Evolutionary conservation across 371 early-diverging fungal genomes (phyloP), one percentile per base, ranked within the genome.

Genomic region (Batkoa obscura): DNA sequence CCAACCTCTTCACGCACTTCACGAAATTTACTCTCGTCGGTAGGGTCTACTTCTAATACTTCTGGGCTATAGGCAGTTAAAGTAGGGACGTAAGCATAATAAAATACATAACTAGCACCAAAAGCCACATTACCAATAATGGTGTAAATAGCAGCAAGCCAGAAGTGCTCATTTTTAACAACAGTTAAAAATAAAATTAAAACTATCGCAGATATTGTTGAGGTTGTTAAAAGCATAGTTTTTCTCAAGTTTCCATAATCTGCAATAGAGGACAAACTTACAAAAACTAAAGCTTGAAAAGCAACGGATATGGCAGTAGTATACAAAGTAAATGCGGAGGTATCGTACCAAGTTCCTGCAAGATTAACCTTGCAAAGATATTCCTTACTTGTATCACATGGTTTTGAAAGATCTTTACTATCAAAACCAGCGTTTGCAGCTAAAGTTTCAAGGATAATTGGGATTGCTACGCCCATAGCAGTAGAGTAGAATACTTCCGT

Each of bases 71-170:
- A 64, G 37, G 72, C 64, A 1, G 73, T 65, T 34, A 79, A 49
- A 13, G 74, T 62, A 4, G 79, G 80, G 54, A 82, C 65, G 60
- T 70, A 79, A n/a, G 76, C 73, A 39, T 77, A 72, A 55, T 70
- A 71, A 46, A 77, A 71, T 9, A 82, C 77, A 56, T 62, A 69
- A 17, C 71, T 64, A n/a, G 69, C 71, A 2, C 78, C 73, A 60
- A 68, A 75, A 13, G 62, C 57, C 13, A 74, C 65, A 48, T 69
- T 73, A 6, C 62, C 64, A 46, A 74, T 43, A 38, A 71, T 72
- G 43, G 62, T 60, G 37, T 73, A 46, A 15, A 72, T 50, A 32
- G 70, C 69, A 12, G 70, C 70, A n/a, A 71, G 34, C 64, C 70
- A 66, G 59, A 59, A 68, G 49, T 65, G 49, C 17, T 62, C 63